Percentiles rank a stretch among this genome's conserved stretches.
Conservation (phyloP, 1,284 basidiomycete species). For the Malassezia psittaci region DNA sequence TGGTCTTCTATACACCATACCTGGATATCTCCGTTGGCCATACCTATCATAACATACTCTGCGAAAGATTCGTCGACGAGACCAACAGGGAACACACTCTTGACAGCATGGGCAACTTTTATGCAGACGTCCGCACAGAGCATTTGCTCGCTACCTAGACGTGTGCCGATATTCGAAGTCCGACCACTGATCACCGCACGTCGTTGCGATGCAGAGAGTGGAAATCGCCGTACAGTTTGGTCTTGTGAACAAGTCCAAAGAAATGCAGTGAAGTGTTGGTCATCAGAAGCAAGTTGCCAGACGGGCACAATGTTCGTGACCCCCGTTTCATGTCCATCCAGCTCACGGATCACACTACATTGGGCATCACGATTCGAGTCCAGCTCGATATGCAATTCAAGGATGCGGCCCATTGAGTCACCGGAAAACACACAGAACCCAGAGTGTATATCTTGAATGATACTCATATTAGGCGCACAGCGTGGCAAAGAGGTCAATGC, state of each 20-base stretch:
- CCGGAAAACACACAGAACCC: constrained; percentile 3
- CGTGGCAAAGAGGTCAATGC: constrained; percentile 4
- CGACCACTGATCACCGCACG: not conserved
- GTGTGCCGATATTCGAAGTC: constrained; percentile 4
- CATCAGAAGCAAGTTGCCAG: constrained; percentile 3
- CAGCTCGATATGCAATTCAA: constrained; percentile 2
- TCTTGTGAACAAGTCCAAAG: constrained; percentile 14
- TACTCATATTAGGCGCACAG: not conserved
- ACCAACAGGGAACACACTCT: constrained; percentile 7
- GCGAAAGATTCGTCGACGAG: not conserved
- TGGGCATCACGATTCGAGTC: not conserved
- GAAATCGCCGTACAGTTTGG: constrained; percentile 12
- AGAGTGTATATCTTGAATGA: not conserved
- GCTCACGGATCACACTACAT: constrained; percentile 6
- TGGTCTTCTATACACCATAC: not conserved
- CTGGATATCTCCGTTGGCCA: constrained; percentile 2
- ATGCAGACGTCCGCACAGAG: constrained; percentile 4
- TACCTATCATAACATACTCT: not conserved
- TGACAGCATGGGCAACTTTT: not conserved
- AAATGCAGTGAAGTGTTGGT: not conserved
- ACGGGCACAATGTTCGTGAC: constrained; percentile 1
- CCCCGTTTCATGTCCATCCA: constrained; percentile 14
- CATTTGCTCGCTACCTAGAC: not conserved
- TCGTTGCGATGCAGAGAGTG: constrained; percentile 2
- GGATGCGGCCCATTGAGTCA: constrained; percentile 17